phyloP scores from a whole-genome alignment of 805 yeast genomes.

The Candida insectorum region DNA sequence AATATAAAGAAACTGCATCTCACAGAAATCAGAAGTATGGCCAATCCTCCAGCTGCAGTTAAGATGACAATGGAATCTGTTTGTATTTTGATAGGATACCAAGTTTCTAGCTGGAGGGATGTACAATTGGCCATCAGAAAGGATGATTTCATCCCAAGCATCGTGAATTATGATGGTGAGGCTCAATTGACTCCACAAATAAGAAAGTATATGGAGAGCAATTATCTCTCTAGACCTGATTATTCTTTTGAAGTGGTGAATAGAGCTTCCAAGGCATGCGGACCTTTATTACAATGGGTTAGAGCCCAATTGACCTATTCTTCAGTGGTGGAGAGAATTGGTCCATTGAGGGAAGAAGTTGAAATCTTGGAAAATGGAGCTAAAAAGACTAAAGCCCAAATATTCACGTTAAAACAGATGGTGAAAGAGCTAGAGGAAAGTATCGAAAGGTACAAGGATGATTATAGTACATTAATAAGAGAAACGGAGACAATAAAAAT shows the following conservation, averaged over 20 bases:
- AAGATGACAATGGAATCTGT: constrained; percentile 85
- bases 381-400: constrained; percentile 59
- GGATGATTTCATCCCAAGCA: constrained; percentile 83
- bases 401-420: constrained; percentile 78
- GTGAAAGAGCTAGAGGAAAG: constrained; percentile 66
- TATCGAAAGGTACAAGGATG: constrained; percentile 63
- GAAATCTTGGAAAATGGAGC: constrained; percentile 55
- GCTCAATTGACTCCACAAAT: constrained; percentile 50
- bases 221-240: constrained; percentile 59
- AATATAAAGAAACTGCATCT: constrained; percentile 89
- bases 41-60: constrained; percentile 86
- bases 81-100: constrained; percentile 74
- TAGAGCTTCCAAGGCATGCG: constrained; percentile 93
- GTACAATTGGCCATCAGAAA: constrained; percentile 75
- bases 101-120: constrained; percentile 70
- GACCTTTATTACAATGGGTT: constrained; percentile 87
- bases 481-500: constrained; percentile 72
- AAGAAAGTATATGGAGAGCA: constrained; percentile 53
- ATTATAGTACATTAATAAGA: constrained; percentile 71
- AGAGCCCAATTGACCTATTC: constrained; percentile 83
- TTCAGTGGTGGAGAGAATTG: constrained; percentile 62
- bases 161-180: constrained; percentile 71
- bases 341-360: constrained; percentile 72
- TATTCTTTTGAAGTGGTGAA: constrained; percentile 72
- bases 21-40: constrained; percentile 85